Conservation (phyloP, 2,329 filamentous ascomycete species). For the Alternaria ventricosa region DNA sequence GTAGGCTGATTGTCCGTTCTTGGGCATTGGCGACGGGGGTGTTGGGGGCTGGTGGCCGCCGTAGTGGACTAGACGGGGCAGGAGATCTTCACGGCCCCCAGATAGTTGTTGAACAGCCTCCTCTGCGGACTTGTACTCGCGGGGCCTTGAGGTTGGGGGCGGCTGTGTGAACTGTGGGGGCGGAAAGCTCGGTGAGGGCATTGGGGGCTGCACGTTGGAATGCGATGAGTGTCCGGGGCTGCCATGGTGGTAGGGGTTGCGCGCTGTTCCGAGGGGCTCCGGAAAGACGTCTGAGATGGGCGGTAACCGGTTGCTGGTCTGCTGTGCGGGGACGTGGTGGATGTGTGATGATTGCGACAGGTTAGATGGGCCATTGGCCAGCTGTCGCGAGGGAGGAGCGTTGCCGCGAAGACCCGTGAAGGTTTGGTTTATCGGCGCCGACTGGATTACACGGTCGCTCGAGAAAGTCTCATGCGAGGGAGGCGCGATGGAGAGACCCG, state of each 20-base stretch:
- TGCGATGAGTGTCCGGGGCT: constrained; percentile 70
- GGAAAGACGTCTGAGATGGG: constrained; percentile 96
- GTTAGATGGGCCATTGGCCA: constrained; percentile 81
- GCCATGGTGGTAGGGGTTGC: constrained; percentile 64
- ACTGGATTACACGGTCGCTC: constrained; percentile 94
- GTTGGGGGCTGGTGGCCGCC: constrained; percentile 92
- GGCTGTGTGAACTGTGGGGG: constrained; percentile 57
- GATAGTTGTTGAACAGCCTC: constrained; percentile 91
- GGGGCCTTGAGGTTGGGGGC: constrained; percentile 65
- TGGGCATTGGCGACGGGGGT: constrained; percentile 77
- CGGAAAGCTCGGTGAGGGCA: constrained; percentile 80
- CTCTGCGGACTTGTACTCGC: constrained; percentile 94
- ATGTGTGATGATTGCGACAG: constrained; percentile 87
- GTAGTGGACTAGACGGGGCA: constrained; percentile 95
- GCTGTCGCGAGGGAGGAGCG: constrained; percentile 73
- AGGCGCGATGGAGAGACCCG: constrained; percentile 91
- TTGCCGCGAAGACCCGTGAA: constrained; percentile 82
- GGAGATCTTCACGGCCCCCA: constrained; percentile 87
- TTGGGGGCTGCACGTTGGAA: constrained; percentile 68
- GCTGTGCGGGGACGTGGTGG: constrained; percentile 84
- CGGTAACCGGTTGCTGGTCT: constrained; percentile 89
- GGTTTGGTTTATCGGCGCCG: constrained; percentile 90
- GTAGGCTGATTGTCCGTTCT: constrained; percentile 41
- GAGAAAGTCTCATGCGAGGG: constrained; percentile 92
- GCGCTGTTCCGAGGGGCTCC: constrained; percentile 66